These are phyloP conservation scores for Fusarium drepaniforme DNA, from an alignment of 2,329 filamentous ascomycete genomes.

Conservation along the genomic window DNA sequence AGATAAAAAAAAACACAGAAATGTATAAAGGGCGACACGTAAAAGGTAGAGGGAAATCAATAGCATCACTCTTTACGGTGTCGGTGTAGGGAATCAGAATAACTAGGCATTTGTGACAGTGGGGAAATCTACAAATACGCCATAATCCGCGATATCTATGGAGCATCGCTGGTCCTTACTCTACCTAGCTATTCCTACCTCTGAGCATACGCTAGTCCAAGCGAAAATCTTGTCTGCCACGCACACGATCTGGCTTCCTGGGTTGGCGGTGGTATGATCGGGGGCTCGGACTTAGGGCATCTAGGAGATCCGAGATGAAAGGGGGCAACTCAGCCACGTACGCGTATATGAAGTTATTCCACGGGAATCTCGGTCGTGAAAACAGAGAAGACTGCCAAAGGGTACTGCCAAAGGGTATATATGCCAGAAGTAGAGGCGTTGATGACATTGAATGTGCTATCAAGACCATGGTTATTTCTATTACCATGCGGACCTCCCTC, in stretches of 20 bases:
- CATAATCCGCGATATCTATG: too few species aligned
- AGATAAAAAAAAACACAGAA: too few species aligned
- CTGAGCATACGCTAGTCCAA: neutral
- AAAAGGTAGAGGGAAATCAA: too few species aligned
- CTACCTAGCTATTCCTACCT: neutral
- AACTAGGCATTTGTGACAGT: too few species aligned
- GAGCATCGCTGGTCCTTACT: too few species aligned
- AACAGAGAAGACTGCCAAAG: neutral
- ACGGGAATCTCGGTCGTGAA: neutral
- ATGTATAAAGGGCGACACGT: too few species aligned
- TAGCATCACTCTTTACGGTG: too few species aligned
- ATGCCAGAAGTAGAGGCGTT: neutral
- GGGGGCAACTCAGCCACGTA: neutral
- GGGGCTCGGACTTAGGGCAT: neutral
- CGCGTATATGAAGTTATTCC: neutral
- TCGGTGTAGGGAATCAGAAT: too few species aligned
- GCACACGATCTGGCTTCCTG: neutral
- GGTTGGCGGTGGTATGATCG: neutral
- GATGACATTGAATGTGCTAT: neutral
- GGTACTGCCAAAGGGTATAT: neutral
- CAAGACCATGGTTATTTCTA: neutral
- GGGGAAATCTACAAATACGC: too few species aligned
- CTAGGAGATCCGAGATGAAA: neutral
- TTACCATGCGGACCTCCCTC: neutral
- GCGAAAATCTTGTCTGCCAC: neutral